Evolutionary conservation across 2,329 filamentous ascomycete species (phyloP).

Genomic region (Ophiosphaerella herpotricha): DNA sequence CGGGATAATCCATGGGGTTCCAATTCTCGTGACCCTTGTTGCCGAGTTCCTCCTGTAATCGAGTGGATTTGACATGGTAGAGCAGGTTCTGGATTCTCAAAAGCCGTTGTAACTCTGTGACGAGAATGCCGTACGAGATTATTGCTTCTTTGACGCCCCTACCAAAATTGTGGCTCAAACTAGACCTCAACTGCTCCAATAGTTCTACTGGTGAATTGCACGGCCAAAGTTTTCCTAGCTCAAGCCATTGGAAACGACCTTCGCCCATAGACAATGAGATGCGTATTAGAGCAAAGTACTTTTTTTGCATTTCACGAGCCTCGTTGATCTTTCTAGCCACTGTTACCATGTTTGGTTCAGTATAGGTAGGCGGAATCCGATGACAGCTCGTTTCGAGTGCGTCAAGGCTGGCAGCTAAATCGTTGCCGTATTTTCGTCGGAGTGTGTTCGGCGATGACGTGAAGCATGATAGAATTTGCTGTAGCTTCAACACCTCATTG

Average conservation of each 20-base stretch:
- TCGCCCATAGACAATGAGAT: constrained; percentile 20
- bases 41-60: constrained; percentile 49
- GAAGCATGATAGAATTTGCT: too few species aligned
- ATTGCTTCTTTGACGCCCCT: too few species aligned
- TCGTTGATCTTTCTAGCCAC: too few species aligned
- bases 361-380: too few species aligned
- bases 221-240: constrained; percentile 51
- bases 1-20: constrained; percentile 58
- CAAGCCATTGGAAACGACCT: constrained; percentile 11
- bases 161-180: too few species aligned
- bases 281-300: constrained; percentile 5
- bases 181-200: constrained; percentile 53
- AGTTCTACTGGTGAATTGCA: constrained; percentile 48
- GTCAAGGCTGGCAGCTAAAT: too few species aligned
- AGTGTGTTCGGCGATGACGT: too few species aligned
- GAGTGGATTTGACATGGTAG: constrained; percentile 18
- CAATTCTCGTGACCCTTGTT: constrained; percentile 62
- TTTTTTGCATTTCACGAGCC: too few species aligned
- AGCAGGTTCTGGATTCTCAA: constrained; percentile 49
- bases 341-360: too few species aligned
- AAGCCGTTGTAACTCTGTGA: constrained; percentile 54
- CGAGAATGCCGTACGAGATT: constrained; percentile 43
- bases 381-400: too few species aligned
- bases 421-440: too few species aligned
- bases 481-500: too few species aligned